phyloP scores from a whole-genome alignment of 441 rosid genomes.

The Sinapis alba region DNA sequence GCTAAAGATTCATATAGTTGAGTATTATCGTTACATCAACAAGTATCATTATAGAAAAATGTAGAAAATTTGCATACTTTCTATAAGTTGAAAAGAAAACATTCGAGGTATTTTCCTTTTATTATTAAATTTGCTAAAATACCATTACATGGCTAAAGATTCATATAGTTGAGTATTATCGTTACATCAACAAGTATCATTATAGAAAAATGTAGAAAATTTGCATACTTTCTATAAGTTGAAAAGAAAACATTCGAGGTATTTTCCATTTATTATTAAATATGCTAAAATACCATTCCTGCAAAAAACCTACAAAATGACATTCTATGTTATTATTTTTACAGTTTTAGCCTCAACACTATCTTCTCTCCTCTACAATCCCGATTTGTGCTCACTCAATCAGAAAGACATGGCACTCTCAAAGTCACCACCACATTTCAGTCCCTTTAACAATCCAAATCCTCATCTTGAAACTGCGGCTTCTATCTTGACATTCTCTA shows the following conservation, averaged over 20 bases:
- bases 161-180: not conserved
- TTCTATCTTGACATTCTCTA: conserved; percentile 4
- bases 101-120: not conserved
- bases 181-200: not conserved
- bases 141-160: too few species aligned
- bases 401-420: conserved; percentile 27
- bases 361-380: conserved; percentile 16
- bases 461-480: conserved; percentile 1
- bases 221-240: not conserved
- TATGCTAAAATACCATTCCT: not conserved
- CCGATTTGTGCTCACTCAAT: conserved; percentile 19
- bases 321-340: not conserved
- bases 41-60: not conserved
- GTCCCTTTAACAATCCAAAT: not conserved
- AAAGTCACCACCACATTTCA: conserved; percentile 24
- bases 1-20: not conserved
- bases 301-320: not conserved
- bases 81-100: not conserved
- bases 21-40: not conserved
- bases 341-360: conserved; percentile 21
- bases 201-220: not conserved
- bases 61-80: not conserved
- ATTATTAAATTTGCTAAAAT: not conserved
- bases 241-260: not conserved
- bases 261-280: not conserved